Percentiles rank a stretch among this genome's conserved stretches.
Evolutionary conservation across 176 grass and related monocot genomes (phyloP).

Genomic region (Cymbopogon citratus): DNA sequence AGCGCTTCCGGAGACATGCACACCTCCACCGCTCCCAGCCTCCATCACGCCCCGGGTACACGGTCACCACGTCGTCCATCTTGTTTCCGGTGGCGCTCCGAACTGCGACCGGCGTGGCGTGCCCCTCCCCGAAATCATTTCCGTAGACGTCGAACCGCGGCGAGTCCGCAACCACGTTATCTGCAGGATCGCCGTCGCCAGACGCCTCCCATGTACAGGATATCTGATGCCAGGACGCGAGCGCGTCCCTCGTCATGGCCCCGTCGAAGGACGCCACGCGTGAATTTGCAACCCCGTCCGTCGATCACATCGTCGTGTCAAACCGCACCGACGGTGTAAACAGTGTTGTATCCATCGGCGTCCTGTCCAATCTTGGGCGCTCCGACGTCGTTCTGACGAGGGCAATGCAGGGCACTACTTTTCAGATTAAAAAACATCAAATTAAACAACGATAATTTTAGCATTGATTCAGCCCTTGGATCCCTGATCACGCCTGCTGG

Average conservation of each 20-base stretch:
- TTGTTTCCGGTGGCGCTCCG: conserved; percentile 28
- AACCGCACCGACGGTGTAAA: too few species aligned
- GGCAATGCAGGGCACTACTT: too few species aligned
- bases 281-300: too few species aligned
- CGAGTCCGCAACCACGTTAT: not conserved
- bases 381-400: too few species aligned
- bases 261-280: conserved; percentile 8
- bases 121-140: conserved; percentile 30
- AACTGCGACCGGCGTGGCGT: not conserved
- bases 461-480: too few species aligned
- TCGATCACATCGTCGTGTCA: too few species aligned
- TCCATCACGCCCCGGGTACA: not conserved
- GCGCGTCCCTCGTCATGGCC: not conserved
- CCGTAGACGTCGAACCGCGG: conserved; percentile 20
- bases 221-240: not conserved
- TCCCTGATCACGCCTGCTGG: too few species aligned
- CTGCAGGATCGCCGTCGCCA: not conserved
- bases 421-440: too few species aligned
- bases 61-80: not conserved
- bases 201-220: not conserved
- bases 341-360: too few species aligned
- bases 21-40: not conserved
- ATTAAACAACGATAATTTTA: too few species aligned
- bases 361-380: too few species aligned
- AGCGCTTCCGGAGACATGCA: not conserved